Base-by-base conservation (phyloP, 257 asterid species). In the Verbena officinalis region DNA sequence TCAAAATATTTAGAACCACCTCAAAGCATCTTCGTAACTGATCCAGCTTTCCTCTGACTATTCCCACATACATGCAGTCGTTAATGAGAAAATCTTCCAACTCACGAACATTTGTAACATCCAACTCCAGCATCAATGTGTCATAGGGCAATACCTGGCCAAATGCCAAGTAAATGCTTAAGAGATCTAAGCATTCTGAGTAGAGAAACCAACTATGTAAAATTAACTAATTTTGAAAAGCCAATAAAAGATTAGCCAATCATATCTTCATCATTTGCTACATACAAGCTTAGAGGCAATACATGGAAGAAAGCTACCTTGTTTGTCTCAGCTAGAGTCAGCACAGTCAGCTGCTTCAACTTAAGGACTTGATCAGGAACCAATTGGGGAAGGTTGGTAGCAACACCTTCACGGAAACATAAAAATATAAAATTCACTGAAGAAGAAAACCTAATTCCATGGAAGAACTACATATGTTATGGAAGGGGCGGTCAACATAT, bases 11-110 rank as follows among this genome's bases (percentile, higher is more conserved):
- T 14, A 67, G 72, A 70, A 53, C 69, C 12, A 94, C 99, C 99
- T 94, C 98, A 81, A 94, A 85, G 77, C 93, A 94, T 88, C 98
- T 84, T 57, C 91, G 90, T 81, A 81, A 67, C 83, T 94, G 99
- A 74, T 94, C 98, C 80, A 94, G 89, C 86, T 94, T 94, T 69
- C 99, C 99, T 80, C 92, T 86, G 63, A 94, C 91, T 58, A 94
- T 90, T 42, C 98, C 99, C 96, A 81, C 95, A 79, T 94, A 88
- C 98, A 94, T 91, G 85, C 99, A 94, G 85, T 88, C 86, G 63
- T 91, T 94, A 60, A 94, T 94, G 71, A 94, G 96, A 75, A 94
- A 94, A 84, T 94, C 99, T 77, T 94, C 99, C 71, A 94, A 86
- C 69, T 86, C 91, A 1, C 98, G 97, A 48, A 91, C 99, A 81